Base-by-base conservation (phyloP, 495 filamentous ascomycete genomes). In the Hyaloscypha finlandica region DNA sequence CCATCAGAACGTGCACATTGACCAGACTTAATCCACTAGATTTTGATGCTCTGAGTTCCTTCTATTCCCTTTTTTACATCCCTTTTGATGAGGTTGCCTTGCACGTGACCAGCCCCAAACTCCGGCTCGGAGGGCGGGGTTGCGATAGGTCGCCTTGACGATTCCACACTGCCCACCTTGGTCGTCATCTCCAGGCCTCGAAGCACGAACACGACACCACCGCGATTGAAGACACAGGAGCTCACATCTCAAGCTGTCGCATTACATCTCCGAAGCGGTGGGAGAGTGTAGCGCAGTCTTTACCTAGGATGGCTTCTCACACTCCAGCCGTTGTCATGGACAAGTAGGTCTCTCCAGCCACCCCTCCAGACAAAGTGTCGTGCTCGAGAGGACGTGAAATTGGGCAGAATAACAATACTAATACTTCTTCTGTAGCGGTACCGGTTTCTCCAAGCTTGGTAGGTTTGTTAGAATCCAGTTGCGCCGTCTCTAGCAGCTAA, bases 241-340 rank as follows among this genome's bases (percentile, higher is more conserved):
- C 51, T 42, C 22, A 39, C 60, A 8, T 35, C 25, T 19, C 22
- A 55, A 70, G 61, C 61, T 45, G 68, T 66, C 68, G 67, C 64
- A 70, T 68, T 65, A 57, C 37, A 63, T 63, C 58, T 67, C 61
- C 62, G 56, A 52, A 68, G 61, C 42, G 31, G 63, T 33, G 63
- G 70, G 64, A 66, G 65, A 53, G 67, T 63, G 22, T n/a, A 20
- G 61, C 68, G 57, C 57, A 70, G 58, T 16, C 61, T 58, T 35
- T 20, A 39, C 55, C 61, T 65, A 73, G 55, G 75, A 99, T 99
- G 95, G 92, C 95, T 71, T 89, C 88, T 82, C 93, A 97, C 89
- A 98, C 95, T 76, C 95, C 95, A 70, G 95, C 95, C 90, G 96
- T 99, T 97, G 95, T 99, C 92, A 99, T 99, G 92, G 95, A 99